Evolutionary conservation across 164 flowering plant species (phyloP), one percentile per base, ranked within the genome.

Genomic region (Houttuynia cordata): DNA sequence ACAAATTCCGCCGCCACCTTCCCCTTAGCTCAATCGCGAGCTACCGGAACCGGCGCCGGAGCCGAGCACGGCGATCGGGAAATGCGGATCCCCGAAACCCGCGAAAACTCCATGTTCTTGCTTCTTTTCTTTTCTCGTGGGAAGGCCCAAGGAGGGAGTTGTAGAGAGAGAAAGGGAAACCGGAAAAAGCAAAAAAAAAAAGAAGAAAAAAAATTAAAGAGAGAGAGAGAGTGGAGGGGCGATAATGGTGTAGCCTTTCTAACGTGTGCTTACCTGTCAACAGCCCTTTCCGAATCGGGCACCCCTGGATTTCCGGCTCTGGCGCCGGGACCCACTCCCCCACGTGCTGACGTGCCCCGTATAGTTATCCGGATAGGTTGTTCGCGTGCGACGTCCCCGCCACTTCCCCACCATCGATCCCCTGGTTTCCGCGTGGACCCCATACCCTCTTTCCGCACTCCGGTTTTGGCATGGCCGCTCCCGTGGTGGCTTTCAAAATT

Each of bases 31-130:
- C 30, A 41, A 18, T 18, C 21, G 21, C 60, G 9, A 37, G 37
- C 7, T 0, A n/a, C 10, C 20, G 47, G 40, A 54, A 23, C 1
- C 18, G 18, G 57, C n/a, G n/a, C n/a, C n/a, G n/a, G n/a, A n/a
- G n/a, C n/a, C n/a, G n/a, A n/a, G 40, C 51, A 66, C 57, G 57
- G 50, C 45, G 72, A 79, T 73, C 76, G 75, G 73, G 74, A 77
- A 67, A 71, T 76, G 81, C 78, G 76, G 84, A 76, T 81, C 81
- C 80, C 77, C 77, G 75, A 68, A 70, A 49, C 58, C 71, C 68
- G 77, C 75, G 70, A 60, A 66, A 61, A 34, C 49, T 55, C 69
- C 61, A 67, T 54, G n/a, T n/a, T n/a, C n/a, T n/a, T n/a, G n/a
- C n/a, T n/a, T n/a, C n/a, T n/a, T n/a, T n/a, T 23, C 17, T 30